phyloP scores from a whole-genome alignment of 495 filamentous ascomycete species.

The Collariella sp. region DNA sequence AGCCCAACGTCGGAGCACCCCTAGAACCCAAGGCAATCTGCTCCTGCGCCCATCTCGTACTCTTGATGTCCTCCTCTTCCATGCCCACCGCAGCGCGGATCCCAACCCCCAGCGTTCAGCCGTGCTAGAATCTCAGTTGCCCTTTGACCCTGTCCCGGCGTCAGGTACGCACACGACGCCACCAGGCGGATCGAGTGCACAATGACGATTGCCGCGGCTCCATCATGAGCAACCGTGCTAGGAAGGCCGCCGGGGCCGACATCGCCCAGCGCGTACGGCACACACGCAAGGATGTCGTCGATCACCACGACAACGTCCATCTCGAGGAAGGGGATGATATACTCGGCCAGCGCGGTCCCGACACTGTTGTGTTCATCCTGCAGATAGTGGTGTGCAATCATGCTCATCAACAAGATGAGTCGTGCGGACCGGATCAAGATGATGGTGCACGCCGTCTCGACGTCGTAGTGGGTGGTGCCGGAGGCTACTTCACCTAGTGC shows the following conservation, averaged over 20 bases:
- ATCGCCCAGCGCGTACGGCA: conserved; percentile 23
- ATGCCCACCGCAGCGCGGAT: conserved; percentile 11
- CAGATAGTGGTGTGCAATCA: conserved; percentile 15
- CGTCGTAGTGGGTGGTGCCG: conserved; percentile 10
- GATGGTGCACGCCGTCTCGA: conserved; percentile 20
- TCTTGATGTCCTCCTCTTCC: background rate
- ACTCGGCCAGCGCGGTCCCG: conserved; percentile 5
- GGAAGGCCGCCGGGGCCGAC: conserved; percentile 3
- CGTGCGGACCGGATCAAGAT: conserved; percentile 18
- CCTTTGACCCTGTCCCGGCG: conserved; percentile 7
- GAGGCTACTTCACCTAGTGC: conserved; percentile 14
- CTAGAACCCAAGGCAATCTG: conserved; percentile 2
- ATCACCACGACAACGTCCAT: conserved; percentile 3
- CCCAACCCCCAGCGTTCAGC: conserved; percentile 15
- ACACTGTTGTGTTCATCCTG: background rate
- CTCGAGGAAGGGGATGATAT: conserved; percentile 9
- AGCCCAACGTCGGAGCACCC: background rate
- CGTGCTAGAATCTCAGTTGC: conserved; percentile 10
- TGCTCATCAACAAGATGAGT: conserved; percentile 17
- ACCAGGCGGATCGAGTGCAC: conserved; percentile 17
- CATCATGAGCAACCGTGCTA: conserved; percentile 9
- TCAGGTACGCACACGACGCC: conserved; percentile 13
- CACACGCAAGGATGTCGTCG: conserved; percentile 19
- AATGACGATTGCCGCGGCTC: conserved; percentile 19
- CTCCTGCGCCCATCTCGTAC: conserved; percentile 3